A percentile compares a stretch with the other conserved stretches of the same genome.
phyloP scores from a whole-genome alignment of 1,284 basidiomycete species.

The Kalmanozyma brasiliensis region DNA sequence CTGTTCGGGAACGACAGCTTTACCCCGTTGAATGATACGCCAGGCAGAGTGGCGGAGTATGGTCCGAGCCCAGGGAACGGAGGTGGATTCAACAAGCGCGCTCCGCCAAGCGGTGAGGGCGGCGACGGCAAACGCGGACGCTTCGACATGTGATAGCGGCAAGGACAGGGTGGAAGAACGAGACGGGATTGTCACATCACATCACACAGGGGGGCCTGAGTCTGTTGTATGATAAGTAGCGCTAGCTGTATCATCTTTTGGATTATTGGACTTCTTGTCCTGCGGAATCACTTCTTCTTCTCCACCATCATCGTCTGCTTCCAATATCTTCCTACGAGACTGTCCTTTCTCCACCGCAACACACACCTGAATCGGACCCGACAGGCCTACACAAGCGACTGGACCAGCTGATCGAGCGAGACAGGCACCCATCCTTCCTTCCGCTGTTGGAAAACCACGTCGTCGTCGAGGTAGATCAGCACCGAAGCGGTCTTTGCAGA shows the following conservation, averaged over 20 bases:
- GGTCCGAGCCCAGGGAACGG: not conserved
- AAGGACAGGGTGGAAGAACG: no score
- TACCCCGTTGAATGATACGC: not conserved
- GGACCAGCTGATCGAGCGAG: slow-evolving; percentile 90
- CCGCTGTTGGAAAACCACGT: slow-evolving; percentile 70
- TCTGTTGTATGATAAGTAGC: no score
- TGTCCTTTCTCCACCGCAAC: no score
- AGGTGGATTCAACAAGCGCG: not conserved
- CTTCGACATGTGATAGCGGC: no score
- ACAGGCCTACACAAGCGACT: slow-evolving; percentile 78
- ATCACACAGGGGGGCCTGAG: no score
- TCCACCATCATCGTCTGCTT: no score
- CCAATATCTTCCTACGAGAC: no score
- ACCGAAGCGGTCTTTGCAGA: slow-evolving; percentile 59
- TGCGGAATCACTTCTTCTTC: no score
- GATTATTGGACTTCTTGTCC: no score
- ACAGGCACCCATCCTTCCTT: slow-evolving; percentile 49
- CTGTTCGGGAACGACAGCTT: slow-evolving; percentile 3
- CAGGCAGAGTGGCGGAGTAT: not conserved
- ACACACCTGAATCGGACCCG: no score
- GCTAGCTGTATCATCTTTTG: no score
- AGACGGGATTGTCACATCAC: no score
- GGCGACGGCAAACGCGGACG: slow-evolving; percentile 1
- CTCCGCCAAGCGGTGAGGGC: not conserved
- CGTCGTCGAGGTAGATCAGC: slow-evolving; percentile 82